Conservation (phyloP, 2,329 filamentous ascomycete species). For the Alternaria sp. region DNA sequence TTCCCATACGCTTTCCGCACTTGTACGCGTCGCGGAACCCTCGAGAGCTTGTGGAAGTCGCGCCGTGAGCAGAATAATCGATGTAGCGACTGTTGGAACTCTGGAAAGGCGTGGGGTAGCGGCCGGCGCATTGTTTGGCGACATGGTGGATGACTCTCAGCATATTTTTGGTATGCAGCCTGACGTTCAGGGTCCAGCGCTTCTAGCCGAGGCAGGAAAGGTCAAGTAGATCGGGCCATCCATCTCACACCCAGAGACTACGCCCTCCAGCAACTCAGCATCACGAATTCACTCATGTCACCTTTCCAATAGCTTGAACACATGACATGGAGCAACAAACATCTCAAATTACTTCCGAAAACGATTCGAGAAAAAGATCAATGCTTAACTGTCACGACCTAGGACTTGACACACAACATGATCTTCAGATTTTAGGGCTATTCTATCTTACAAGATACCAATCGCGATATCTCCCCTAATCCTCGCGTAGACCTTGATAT, state of each 20-base stretch:
- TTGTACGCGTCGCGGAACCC: slow-evolving; percentile 32
- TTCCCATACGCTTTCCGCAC: slow-evolving; percentile 18
- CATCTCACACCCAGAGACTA: neutral
- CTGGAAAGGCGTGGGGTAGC: slow-evolving; percentile 36
- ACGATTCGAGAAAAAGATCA: neutral
- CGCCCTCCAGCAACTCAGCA: neutral
- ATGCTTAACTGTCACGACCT: neutral
- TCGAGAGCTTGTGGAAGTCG: slow-evolving; percentile 43
- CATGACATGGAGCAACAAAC: neutral
- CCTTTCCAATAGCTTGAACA: neutral
- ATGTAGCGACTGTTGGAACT: slow-evolving; percentile 32
- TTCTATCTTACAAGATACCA: slow-evolving; percentile 20
- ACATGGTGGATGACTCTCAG: slow-evolving; percentile 21
- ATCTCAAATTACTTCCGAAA: fast-evolving
- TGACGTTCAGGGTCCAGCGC: slow-evolving; percentile 33
- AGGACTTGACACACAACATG: neutral
- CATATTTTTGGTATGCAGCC: slow-evolving; percentile 33
- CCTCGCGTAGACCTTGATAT: slow-evolving; percentile 27
- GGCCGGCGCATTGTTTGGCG: slow-evolving; percentile 34
- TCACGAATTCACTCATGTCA: neutral
- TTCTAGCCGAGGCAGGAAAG: slow-evolving; percentile 13
- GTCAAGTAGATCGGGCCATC: neutral
- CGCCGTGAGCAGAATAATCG: slow-evolving; percentile 36
- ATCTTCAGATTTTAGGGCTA: neutral
- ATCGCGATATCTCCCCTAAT: slow-evolving; percentile 33